phyloP scores from a whole-genome alignment of 2,329 filamentous ascomycete species.

The Ceratocystis smalleyi region DNA sequence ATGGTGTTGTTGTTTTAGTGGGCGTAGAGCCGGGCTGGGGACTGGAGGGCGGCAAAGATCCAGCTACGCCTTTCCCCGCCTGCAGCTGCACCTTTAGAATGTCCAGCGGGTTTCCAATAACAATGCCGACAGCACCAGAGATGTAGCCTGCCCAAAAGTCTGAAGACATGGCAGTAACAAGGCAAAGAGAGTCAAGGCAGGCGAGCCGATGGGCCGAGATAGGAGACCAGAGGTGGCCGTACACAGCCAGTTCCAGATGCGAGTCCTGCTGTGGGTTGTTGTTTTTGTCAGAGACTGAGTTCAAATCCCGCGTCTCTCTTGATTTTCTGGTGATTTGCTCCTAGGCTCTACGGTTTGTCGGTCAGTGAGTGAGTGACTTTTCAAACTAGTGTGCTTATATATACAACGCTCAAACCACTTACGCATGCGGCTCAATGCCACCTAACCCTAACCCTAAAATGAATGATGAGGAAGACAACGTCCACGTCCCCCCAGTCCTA shows the following conservation, averaged over 20 bases:
- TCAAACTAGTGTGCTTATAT: not conserved
- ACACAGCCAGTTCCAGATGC: no score
- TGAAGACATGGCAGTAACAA: constrained; percentile 44
- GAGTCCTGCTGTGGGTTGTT: no score
- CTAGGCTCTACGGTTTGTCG: no score
- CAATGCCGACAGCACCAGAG: constrained; percentile 69
- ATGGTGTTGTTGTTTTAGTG: not conserved
- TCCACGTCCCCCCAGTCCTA: not conserved
- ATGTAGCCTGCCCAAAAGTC: constrained; percentile 93
- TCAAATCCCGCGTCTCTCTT: no score
- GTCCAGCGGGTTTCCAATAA: constrained; percentile 78
- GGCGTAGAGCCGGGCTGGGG: not conserved
- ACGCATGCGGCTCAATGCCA: not conserved
- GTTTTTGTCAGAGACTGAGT: no score
- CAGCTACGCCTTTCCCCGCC: constrained; percentile 28
- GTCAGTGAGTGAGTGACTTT: not conserved
- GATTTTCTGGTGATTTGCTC: no score
- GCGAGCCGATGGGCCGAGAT: not conserved
- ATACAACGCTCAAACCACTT: not conserved
- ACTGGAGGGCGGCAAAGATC: not conserved
- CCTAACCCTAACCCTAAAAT: not conserved
- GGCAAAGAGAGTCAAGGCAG: not conserved
- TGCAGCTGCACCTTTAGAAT: constrained; percentile 52
- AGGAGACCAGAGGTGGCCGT: not conserved
- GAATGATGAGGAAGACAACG: not conserved